Evolutionary conservation across 208 protist species (phyloP).

Genomic region (Trichomonas gallinae): DNA sequence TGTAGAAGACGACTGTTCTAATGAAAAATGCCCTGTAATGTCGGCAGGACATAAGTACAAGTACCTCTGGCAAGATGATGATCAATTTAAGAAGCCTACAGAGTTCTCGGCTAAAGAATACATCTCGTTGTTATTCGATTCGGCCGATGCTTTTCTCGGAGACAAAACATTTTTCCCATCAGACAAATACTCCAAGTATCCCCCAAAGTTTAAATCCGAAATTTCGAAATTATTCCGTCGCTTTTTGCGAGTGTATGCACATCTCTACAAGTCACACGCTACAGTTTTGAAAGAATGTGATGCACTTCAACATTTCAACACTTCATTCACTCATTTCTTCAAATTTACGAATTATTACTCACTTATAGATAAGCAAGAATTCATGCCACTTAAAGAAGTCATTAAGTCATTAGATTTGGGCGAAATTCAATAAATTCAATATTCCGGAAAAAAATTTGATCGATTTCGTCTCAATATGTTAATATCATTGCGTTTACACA

Average conservation of each 20-base stretch:
- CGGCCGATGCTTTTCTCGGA: neutral
- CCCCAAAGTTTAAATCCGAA: constrained; percentile 52
- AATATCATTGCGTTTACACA: no score
- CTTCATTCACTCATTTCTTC: constrained; percentile 35
- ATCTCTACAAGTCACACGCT: constrained; percentile 93
- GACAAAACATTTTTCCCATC: neutral
- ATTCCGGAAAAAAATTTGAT: no score
- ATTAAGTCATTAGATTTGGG: neutral
- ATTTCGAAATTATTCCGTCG: constrained; percentile 85
- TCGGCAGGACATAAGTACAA: constrained; percentile 33
- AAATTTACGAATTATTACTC: neutral
- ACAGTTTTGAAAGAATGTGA: constrained; percentile 66
- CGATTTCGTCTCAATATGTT: no score
- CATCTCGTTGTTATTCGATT: neutral
- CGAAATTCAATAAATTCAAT: no score
- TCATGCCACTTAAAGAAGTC: neutral
- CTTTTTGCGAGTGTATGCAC: constrained; percentile 92
- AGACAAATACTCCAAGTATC: constrained; percentile 42
- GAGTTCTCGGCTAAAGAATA: neutral
- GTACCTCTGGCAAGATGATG: constrained; percentile 21
- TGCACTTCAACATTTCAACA: constrained; percentile 88
- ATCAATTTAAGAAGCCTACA: neutral
- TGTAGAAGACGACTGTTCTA: constrained; percentile 92
- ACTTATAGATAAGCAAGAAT: neutral
- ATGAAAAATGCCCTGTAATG: constrained; percentile 78